phyloP scores from a whole-genome alignment of 306 rosid genomes.

The Cucurbita pepo region DNA sequence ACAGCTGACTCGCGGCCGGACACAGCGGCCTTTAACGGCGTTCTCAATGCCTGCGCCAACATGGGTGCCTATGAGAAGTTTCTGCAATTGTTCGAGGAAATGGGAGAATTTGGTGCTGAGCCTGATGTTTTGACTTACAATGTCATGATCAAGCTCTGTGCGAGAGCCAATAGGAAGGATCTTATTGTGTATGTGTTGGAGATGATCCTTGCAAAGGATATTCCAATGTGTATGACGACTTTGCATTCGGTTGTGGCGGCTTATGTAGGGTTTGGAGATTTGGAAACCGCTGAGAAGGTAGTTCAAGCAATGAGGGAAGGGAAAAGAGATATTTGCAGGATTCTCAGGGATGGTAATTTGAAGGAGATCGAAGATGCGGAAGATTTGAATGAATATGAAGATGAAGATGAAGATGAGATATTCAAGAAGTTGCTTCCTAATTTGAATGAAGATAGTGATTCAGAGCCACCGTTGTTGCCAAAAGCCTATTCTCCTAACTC shows the following conservation, averaged over 20 bases:
- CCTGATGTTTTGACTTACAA: constrained; percentile 77
- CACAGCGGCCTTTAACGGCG: constrained; percentile 73
- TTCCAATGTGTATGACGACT: constrained; percentile 51
- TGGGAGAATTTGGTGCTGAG: constrained; percentile 33
- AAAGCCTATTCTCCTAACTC: constrained; percentile 47
- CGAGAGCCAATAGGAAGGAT: constrained; percentile 44
- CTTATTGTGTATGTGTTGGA: constrained; percentile 63
- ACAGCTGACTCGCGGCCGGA: constrained; percentile 61
- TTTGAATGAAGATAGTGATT: constrained; percentile 10
- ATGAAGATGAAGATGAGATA: constrained; percentile 11
- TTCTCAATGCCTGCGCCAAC: constrained; percentile 76
- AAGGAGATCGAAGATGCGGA: constrained; percentile 5
- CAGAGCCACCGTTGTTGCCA: constrained; percentile 49
- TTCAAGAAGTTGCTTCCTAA: constrained; percentile 71
- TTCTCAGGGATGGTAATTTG: constrained; percentile 32
- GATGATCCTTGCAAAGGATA: constrained; percentile 47
- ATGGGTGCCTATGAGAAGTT: constrained; percentile 45
- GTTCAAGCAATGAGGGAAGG: constrained; percentile 89
- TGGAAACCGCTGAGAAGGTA: constrained; percentile 60
- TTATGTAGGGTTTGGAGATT: constrained; percentile 65
- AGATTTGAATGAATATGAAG: constrained; percentile 6
- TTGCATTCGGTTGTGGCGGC: constrained; percentile 69
- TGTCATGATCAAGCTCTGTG: constrained; percentile 63
- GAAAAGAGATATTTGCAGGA: constrained; percentile 53
- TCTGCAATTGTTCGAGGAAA: constrained; percentile 80